Conservation (phyloP, 2,329 filamentous ascomycete genomes). For the Pseudocercospora cruenta region DNA sequence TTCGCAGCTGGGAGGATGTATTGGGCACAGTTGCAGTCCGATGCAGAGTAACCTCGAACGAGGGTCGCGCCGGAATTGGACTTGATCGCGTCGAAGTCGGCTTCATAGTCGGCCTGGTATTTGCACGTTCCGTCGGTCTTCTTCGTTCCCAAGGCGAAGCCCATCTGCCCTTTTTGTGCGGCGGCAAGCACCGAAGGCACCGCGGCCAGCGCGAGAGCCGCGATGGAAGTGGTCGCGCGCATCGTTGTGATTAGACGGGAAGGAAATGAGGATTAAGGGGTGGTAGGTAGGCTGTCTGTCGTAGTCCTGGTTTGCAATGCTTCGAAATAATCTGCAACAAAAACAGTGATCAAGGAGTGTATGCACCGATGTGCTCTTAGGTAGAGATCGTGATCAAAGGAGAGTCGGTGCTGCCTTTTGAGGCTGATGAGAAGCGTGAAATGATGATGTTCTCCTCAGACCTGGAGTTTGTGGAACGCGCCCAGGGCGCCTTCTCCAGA, state of each 20-base stretch:
- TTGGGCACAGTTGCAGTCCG: slow-evolving; percentile 67
- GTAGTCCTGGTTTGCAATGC: slow-evolving; percentile 2
- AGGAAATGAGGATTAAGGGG: neutral
- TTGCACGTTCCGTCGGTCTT: slow-evolving; percentile 66
- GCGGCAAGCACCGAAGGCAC: slow-evolving; percentile 32
- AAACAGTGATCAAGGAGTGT: slow-evolving; percentile 15
- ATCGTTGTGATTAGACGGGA: slow-evolving; percentile 24
- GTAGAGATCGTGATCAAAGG: slow-evolving; percentile 10
- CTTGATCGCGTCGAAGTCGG: slow-evolving; percentile 66
- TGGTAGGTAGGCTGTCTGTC: slow-evolving; percentile 5
- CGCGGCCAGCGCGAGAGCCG: slow-evolving; percentile 32
- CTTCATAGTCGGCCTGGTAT: slow-evolving; percentile 62
- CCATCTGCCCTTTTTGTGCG: slow-evolving; percentile 55
- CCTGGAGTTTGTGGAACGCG: slow-evolving; percentile 12
- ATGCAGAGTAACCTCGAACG: slow-evolving; percentile 69
- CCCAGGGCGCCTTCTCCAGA: slow-evolving; percentile 7
- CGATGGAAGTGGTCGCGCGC: slow-evolving; percentile 31
- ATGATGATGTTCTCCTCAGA: neutral
- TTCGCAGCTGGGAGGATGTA: slow-evolving; percentile 68
- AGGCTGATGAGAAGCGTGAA: slow-evolving; percentile 5
- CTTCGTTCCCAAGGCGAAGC: slow-evolving; percentile 70
- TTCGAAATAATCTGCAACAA: neutral
- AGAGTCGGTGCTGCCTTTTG: slow-evolving; percentile 4
- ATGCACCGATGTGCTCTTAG: slow-evolving; percentile 13
- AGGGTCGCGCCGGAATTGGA: slow-evolving; percentile 55